Evolutionary conservation across 768 basidiomycete genomes (phyloP).

Genomic region (Termitomyces eurrhizus): DNA sequence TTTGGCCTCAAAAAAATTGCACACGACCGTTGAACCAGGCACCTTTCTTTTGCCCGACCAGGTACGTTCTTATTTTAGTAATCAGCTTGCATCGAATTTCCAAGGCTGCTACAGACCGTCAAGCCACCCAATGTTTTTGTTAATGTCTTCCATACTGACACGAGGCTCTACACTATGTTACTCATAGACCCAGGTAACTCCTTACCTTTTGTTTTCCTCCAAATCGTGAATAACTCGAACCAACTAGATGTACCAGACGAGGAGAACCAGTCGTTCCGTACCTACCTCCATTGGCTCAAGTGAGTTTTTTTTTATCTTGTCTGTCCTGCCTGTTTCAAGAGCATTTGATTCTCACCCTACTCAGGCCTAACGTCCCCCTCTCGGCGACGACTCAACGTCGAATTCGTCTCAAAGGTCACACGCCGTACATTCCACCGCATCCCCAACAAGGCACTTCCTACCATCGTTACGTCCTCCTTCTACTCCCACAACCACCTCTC

Average conservation of each 20-base stretch:
- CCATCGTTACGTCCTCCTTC: constrained; percentile 43
- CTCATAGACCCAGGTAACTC: constrained; percentile 79
- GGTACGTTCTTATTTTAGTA: constrained; percentile 33
- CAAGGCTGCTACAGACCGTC: constrained; percentile 46
- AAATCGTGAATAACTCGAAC: constrained; percentile 6
- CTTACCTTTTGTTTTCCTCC: background rate
- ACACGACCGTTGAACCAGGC: constrained; percentile 64
- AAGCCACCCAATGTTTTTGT: constrained; percentile 61
- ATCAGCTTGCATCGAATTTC: background rate
- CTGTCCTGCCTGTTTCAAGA: constrained; percentile 7
- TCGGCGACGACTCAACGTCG: constrained; percentile 47
- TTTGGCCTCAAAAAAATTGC: constrained; percentile 28
- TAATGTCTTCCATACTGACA: constrained; percentile 79
- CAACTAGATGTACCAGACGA: constrained; percentile 77
- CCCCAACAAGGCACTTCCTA: constrained; percentile 66
- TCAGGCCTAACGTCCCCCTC: constrained; percentile 79
- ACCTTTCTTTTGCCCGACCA: constrained; percentile 62
- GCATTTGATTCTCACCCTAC: constrained; percentile 11
- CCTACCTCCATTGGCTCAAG: constrained; percentile 86
- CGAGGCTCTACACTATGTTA: constrained; percentile 80
- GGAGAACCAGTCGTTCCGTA: constrained; percentile 55
- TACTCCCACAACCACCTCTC: constrained; percentile 64
- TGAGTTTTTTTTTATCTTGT: constrained; percentile 32
- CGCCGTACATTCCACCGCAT: constrained; percentile 84
- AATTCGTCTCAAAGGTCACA: constrained; percentile 50